Conservation (phyloP, 495 filamentous ascomycete genomes). For the Bryoglossum gracile region DNA sequence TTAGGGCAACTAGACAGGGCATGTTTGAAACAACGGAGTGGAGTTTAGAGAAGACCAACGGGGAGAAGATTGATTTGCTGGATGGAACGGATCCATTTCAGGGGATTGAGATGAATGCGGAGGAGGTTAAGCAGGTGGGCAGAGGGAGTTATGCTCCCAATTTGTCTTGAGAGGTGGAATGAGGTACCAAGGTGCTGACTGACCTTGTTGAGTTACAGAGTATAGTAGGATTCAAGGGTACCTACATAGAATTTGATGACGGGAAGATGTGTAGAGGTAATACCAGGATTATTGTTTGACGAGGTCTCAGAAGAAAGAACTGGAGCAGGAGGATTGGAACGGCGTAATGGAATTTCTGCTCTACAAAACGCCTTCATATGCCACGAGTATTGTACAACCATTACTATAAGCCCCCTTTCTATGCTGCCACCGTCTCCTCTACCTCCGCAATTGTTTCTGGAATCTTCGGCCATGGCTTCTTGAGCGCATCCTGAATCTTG, state of each 20-base stretch:
- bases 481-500: slow-evolving; percentile 82
- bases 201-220: slow-evolving; percentile 6
- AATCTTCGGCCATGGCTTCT: slow-evolving; percentile 72
- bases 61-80: slow-evolving; percentile 53
- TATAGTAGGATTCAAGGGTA: no score
- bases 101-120: slow-evolving; percentile 31
- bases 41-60: slow-evolving; percentile 64
- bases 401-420: slow-evolving; percentile 22
- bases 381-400: slow-evolving; percentile 27
- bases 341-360: slow-evolving; percentile 17
- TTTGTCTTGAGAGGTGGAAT: no score
- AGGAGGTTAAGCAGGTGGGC: slow-evolving; percentile 28
- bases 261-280: background rate
- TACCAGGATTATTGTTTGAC: no score
- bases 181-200: no score
- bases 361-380: slow-evolving; percentile 23
- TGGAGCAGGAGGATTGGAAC: slow-evolving; percentile 28
- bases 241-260: no score
- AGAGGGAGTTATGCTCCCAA: slow-evolving; percentile 26
- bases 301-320: no score
- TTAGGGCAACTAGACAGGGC: slow-evolving; percentile 63
- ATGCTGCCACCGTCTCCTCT: slow-evolving; percentile 15
- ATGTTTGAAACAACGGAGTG: slow-evolving; percentile 70
- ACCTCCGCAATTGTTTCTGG: slow-evolving; percentile 12
- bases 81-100: slow-evolving; percentile 58